phyloP scores from a whole-genome alignment of 345 rosid species.

The Eucalyptus viminalis region DNA sequence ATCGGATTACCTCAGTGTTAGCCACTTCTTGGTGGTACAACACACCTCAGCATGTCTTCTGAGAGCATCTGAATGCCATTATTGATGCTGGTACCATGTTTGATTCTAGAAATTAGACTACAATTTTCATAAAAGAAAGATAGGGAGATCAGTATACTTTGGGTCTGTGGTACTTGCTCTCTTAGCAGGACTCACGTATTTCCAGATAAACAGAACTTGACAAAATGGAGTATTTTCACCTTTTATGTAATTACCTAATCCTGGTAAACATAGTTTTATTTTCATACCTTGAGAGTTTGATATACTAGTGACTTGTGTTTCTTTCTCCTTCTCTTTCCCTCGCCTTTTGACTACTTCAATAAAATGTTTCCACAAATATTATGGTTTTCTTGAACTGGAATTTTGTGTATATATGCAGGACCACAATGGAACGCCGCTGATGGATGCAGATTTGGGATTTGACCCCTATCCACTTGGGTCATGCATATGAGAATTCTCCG shows the following conservation, averaged over 20 bases:
- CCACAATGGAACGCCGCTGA: conserved; percentile 13
- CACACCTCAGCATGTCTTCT: neutral
- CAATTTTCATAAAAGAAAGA: neutral
- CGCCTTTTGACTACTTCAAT: neutral
- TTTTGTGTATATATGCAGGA: conserved; percentile 26
- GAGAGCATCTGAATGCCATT: neutral
- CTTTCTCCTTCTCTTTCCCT: neutral
- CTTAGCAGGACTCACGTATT: neutral
- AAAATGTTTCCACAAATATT: neutral
- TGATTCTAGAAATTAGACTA: neutral
- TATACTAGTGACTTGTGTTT: neutral
- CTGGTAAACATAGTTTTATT: neutral
- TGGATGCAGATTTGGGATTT: conserved; percentile 47
- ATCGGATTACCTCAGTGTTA: neutral
- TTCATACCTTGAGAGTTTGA: neutral
- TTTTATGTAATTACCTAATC: neutral
- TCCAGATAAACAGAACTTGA: neutral
- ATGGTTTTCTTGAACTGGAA: neutral
- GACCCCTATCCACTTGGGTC: conserved; percentile 41
- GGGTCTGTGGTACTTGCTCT: neutral
- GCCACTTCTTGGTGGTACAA: neutral
- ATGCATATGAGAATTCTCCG: conserved; percentile 10
- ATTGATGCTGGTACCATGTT: neutral
- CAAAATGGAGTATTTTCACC: neutral
- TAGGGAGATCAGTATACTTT: neutral